Percentiles rank a stretch among this genome's conserved stretches.
These are phyloP conservation scores for Xylaria arbuscula DNA, from an alignment of 2,329 filamentous ascomycete species.

Conservation along the genomic window DNA sequence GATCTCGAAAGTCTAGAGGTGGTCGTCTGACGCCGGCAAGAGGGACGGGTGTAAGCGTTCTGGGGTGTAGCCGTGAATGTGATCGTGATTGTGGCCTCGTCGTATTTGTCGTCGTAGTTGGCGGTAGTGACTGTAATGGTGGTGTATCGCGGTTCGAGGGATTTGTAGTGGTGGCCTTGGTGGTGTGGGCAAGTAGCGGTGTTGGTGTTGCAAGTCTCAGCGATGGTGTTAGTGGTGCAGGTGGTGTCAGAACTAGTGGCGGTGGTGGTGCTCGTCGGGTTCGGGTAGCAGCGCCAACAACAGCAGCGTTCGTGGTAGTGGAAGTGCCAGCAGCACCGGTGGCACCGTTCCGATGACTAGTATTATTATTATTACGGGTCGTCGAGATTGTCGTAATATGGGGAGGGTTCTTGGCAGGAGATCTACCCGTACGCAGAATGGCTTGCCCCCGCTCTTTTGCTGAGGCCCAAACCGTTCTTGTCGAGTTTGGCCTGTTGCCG, in stretches of 20 bases:
- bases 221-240: conserved; percentile 1
- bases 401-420: conserved; percentile 26
- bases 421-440: conserved; percentile 20
- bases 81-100: not conserved
- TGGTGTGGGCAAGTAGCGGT: not conserved
- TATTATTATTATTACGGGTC: conserved; percentile 27
- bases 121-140: not conserved
- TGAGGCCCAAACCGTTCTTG: conserved; percentile 17
- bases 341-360: not conserved
- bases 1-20: conserved; percentile 49
- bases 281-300: not conserved
- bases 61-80: not conserved
- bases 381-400: conserved; percentile 37
- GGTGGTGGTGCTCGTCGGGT: not conserved
- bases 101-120: not conserved
- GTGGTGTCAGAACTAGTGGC: not conserved
- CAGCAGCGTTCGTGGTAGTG: not conserved
- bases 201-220: not conserved
- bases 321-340: not conserved
- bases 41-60: not conserved
- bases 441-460: conserved; percentile 29
- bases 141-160: conserved; percentile 17
- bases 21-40: conserved; percentile 11
- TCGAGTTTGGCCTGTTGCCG: conserved; percentile 2
- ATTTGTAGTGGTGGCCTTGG: conserved; percentile 17